A percentile compares a stretch with the other conserved stretches of the same genome.
These are phyloP conservation scores for Funneliformis geosporum DNA, from an alignment of 192 early-diverging fungal genomes.

Conservation along the genomic window DNA sequence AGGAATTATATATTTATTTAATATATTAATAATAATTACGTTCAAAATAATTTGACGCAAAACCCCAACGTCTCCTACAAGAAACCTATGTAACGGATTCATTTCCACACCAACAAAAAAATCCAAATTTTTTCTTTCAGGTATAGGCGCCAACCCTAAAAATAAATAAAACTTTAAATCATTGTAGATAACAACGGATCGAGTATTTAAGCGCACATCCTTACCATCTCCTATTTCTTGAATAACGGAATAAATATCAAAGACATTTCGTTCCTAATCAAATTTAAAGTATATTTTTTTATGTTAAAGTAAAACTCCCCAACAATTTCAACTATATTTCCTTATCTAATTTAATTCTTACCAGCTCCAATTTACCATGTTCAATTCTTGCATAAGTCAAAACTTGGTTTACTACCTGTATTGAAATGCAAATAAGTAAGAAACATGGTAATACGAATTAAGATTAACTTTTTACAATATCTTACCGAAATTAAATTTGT, in stretches of 20 bases:
- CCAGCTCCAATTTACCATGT: slow-evolving; percentile 2
- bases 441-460: background rate
- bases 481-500: slow-evolving; percentile 17
- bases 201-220: background rate
- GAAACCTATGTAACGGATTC: slow-evolving; percentile 10
- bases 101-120: background rate
- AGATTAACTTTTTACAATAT: background rate
- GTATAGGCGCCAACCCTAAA: slow-evolving; percentile 12
- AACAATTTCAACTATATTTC: background rate
- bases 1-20: background rate
- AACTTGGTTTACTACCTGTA: slow-evolving; percentile 13
- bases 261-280: background rate
- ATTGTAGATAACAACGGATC: background rate
- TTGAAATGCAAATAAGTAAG: background rate
- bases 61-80: slow-evolving; percentile 12
- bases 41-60: slow-evolving; percentile 18
- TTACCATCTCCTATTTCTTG: slow-evolving; percentile 5
- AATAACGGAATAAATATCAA: background rate
- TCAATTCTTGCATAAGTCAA: slow-evolving; percentile 17
- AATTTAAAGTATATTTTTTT: too few relatives aligned
- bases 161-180: background rate
- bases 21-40: background rate
- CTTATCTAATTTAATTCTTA: background rate
- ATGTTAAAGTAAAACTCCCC: background rate
- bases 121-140: background rate